Conservation (phyloP, 495 filamentous ascomycete genomes). For the Delitschia confertaspora region DNA sequence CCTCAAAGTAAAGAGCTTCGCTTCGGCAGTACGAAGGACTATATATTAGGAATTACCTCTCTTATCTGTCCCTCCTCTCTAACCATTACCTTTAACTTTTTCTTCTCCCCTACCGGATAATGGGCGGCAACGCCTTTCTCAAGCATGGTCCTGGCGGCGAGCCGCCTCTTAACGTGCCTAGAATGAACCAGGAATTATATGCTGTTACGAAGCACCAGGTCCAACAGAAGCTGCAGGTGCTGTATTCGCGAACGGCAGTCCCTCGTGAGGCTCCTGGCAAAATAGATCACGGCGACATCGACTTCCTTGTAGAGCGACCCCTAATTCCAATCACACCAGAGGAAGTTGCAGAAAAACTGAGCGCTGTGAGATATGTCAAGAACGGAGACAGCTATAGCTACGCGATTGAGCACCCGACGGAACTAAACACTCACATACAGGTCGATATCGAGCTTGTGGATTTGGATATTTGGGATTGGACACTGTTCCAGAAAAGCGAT, state of each 20-base stretch:
- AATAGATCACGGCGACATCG: constrained; percentile 33
- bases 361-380: neutral
- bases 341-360: constrained; percentile 1
- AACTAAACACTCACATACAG: constrained; percentile 43
- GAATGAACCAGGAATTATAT: constrained; percentile 27
- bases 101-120: constrained; percentile 5
- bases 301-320: constrained; percentile 31
- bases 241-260: constrained; percentile 14
- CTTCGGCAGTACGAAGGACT: no score
- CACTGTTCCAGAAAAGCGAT: constrained; percentile 51
- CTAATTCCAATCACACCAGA: neutral
- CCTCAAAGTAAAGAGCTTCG: no score
- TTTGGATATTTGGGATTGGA: constrained; percentile 43
- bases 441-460: constrained; percentile 47
- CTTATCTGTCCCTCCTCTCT: neutral
- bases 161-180: constrained; percentile 23
- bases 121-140: constrained; percentile 34
- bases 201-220: neutral
- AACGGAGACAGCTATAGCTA: constrained; percentile 10
- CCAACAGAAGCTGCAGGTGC: neutral
- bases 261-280: constrained; percentile 32
- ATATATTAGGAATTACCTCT: no score
- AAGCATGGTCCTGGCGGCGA: constrained; percentile 17
- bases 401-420: constrained; percentile 18
- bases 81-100: neutral